Evolutionary conservation across 202 grass and related monocot species (phyloP), one percentile per base, ranked within the genome.

Genomic region (Schoenoplectus triqueter): DNA sequence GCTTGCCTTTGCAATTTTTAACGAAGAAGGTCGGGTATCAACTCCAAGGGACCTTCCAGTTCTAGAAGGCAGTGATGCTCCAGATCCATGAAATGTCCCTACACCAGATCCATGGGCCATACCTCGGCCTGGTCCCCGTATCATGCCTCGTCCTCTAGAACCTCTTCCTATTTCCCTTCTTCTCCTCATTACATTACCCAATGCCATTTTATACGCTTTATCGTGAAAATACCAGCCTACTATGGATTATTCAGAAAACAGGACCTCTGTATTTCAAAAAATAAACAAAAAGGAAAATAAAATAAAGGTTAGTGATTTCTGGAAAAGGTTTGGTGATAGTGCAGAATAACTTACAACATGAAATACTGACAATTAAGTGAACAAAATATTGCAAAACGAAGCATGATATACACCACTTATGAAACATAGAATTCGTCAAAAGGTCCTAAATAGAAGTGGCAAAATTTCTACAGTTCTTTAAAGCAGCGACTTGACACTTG

Each of bases 1-100:
- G 90, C 96, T 98, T 98, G 96, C 96, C 96, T 98, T 98, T 84
- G 91, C 91, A 86, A 98, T 94, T 69, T 85, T 87, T 80, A 86
- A 92, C 0, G 96, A 84, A 73, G 93, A 95, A 7, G 91, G 84
- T 48, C 84, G 91, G 67, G 77, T 91, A 89, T 92, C 94, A 87
- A 98, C 92, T 86, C 96, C 90, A 91, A 98, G 93, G 81, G 82
- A 87, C 84, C 93, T 94, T 88, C 87, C 86, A 56, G 84, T 94
- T 88, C 87, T 87, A 56, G 86, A 86, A 90, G 89, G 90, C 73
- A 91, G 80, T 48, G 86, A 64, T 15, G 80, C 31, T 82, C 90
- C 91, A 74, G 91, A 91, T 90, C 88, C 91, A 90, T 90, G 91
- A 59, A 88, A 95, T 83, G 31, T 31, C 31, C 31, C 31, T 31